Evolutionary conservation across 73 alveolate genomes (phyloP).

Genomic region (Stentor roeselii): DNA sequence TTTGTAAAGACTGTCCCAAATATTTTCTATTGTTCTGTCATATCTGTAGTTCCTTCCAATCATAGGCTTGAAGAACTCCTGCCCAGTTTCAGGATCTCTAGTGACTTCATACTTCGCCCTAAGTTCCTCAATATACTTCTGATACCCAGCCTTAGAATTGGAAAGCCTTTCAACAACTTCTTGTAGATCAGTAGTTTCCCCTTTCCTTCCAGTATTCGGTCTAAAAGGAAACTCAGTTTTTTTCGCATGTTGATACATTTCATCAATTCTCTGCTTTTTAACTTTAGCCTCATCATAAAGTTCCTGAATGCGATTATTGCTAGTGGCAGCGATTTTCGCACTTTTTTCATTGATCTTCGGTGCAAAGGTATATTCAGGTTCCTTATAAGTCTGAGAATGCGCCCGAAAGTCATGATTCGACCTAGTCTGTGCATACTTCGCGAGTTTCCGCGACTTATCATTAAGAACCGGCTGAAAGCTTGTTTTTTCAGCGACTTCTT

Average conservation of each 20-base stretch:
- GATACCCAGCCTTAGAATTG: background rate
- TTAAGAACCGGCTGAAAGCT: background rate
- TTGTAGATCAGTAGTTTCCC: background rate
- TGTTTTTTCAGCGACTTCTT: background rate
- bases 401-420: background rate
- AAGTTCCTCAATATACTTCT: background rate
- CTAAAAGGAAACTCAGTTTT: background rate
- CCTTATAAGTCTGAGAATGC: background rate
- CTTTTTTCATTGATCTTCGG: slow-evolving; percentile 12
- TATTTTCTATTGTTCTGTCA: background rate
- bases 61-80: background rate
- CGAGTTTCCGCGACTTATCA: background rate
- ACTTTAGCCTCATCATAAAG: background rate
- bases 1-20: background rate
- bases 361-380: background rate
- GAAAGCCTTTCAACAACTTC: slow-evolving; percentile 9
- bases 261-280: background rate
- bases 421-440: background rate
- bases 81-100: slow-evolving; percentile 23
- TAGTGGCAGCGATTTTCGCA: background rate
- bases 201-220: background rate
- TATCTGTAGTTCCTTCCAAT: background rate
- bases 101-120: background rate
- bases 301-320: background rate
- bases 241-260: background rate